Percentiles rank a stretch among this genome's conserved stretches.
These are phyloP conservation scores for Drechslerella coelobrocha DNA, from an alignment of 2,329 filamentous ascomycete genomes.

Conservation along the genomic window DNA sequence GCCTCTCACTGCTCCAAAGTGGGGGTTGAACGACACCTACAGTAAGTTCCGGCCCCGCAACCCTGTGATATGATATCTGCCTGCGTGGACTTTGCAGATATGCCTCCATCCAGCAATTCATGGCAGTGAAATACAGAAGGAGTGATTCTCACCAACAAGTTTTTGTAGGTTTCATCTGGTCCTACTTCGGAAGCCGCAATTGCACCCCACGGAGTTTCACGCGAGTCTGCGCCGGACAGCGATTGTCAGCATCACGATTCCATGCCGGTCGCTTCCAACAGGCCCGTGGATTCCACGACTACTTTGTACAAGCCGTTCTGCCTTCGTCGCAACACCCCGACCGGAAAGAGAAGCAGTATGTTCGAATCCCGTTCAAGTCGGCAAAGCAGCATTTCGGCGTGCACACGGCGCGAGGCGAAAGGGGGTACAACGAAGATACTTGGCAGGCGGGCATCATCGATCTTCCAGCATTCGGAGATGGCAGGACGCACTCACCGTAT, in stretches of 20 bases:
- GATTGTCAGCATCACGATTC: slow-evolving; percentile 31
- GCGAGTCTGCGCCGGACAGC: slow-evolving; percentile 28
- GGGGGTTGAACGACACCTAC: slow-evolving; percentile 52
- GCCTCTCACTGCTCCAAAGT: slow-evolving; percentile 41
- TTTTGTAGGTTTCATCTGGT: slow-evolving; percentile 45
- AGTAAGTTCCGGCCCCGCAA: slow-evolving; percentile 38
- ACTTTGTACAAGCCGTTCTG: slow-evolving; percentile 94
- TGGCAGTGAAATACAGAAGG: slow-evolving; percentile 4
- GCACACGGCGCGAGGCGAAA: slow-evolving; percentile 76
- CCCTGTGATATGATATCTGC: too few species aligned
- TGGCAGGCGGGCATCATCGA: slow-evolving; percentile 94
- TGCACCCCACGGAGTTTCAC: slow-evolving; percentile 28
- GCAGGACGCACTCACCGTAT: slow-evolving; percentile 29
- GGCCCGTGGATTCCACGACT: slow-evolving; percentile 78
- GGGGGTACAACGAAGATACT: slow-evolving; percentile 90
- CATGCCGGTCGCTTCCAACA: slow-evolving; percentile 42
- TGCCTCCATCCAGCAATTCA: too few species aligned
- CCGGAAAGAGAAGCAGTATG: slow-evolving; percentile 68
- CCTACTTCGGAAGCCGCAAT: slow-evolving; percentile 45
- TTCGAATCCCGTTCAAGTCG: slow-evolving; percentile 88
- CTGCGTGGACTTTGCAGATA: too few species aligned
- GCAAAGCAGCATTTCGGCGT: slow-evolving; percentile 97
- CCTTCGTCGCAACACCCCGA: slow-evolving; percentile 93
- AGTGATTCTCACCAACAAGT: neutral
- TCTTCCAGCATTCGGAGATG: slow-evolving; percentile 79